phyloP scores from a whole-genome alignment of 331 rosid species.

The Erythrophleum ivorense region DNA sequence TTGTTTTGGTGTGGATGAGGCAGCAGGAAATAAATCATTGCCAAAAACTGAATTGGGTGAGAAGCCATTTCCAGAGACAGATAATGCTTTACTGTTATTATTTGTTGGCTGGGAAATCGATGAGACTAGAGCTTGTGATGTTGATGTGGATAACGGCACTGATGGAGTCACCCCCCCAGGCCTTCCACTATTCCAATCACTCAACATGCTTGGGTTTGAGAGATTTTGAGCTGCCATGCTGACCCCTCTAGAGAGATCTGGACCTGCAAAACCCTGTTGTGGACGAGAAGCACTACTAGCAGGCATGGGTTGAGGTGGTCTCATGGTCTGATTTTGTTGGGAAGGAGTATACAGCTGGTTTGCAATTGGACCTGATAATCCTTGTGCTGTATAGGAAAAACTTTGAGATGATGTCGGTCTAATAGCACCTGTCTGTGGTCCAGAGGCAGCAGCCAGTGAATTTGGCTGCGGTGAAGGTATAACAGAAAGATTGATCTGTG shows the following conservation, averaged over 20 bases:
- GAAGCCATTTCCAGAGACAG: constrained; percentile 81
- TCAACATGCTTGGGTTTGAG: constrained; percentile 56
- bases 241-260: constrained; percentile 53
- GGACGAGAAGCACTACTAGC: constrained; percentile 49
- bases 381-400: constrained; percentile 70
- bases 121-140: constrained; percentile 53
- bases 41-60: constrained; percentile 58
- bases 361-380: constrained; percentile 55
- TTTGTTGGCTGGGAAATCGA: constrained; percentile 56
- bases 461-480: constrained; percentile 52
- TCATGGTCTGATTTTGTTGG: constrained; percentile 64
- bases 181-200: constrained; percentile 72
- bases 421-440: constrained; percentile 57
- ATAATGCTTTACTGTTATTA: constrained; percentile 51
- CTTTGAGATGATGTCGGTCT: constrained; percentile 62
- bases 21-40: constrained; percentile 59
- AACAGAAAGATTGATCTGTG: constrained; percentile 74
- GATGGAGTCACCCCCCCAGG: constrained; percentile 66
- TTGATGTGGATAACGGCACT: constrained; percentile 47
- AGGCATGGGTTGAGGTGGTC: constrained; percentile 75
- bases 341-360: constrained; percentile 64
- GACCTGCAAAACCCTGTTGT: constrained; percentile 55
- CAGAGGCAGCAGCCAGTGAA: constrained; percentile 50
- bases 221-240: constrained; percentile 51
- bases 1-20: constrained; percentile 56